Conservation (phyloP, 768 basidiomycete genomes). For the Lepiota brunneoincarnata region DNA sequence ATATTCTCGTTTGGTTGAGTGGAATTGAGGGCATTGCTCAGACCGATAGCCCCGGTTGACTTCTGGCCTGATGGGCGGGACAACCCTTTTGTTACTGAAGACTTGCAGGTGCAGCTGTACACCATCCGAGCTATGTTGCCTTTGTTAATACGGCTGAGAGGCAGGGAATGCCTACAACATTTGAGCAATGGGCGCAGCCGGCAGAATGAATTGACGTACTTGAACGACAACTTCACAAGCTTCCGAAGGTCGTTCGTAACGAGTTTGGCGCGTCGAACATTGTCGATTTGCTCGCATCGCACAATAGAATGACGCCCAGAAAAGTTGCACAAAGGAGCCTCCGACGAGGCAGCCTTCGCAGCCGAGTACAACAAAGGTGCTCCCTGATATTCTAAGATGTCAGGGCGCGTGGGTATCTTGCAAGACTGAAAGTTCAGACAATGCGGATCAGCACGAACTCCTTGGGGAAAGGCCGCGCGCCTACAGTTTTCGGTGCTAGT, state of each 20-base stretch:
- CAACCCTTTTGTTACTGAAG: not conserved
- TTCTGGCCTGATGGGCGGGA: not conserved
- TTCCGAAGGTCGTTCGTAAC: conserved; percentile 28
- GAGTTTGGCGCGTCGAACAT: conserved; percentile 20
- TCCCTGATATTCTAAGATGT: conserved; percentile 25
- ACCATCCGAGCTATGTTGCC: not conserved
- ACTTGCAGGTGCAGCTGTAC: conserved; percentile 3
- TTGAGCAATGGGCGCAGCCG: not conserved
- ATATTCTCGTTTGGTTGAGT: not conserved
- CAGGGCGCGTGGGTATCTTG: not conserved
- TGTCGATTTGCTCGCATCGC: conserved; percentile 18
- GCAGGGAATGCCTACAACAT: not conserved
- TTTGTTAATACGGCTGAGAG: not conserved
- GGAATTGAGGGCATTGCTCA: not conserved
- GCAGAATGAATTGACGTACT: conserved; percentile 18
- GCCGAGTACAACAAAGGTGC: conserved; percentile 26
- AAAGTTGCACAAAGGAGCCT: conserved; percentile 15
- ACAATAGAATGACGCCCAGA: conserved; percentile 30
- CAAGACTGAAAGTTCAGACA: not conserved
- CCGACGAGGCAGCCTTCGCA: conserved; percentile 11
- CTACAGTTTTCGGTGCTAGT: no score
- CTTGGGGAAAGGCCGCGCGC: not conserved
- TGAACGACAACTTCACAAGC: conserved; percentile 24
- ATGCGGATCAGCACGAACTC: not conserved
- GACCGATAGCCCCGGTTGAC: not conserved